These are phyloP conservation scores for Hypericum perforatum DNA, from an alignment of 345 rosid genomes.

Conservation along the genomic window DNA sequence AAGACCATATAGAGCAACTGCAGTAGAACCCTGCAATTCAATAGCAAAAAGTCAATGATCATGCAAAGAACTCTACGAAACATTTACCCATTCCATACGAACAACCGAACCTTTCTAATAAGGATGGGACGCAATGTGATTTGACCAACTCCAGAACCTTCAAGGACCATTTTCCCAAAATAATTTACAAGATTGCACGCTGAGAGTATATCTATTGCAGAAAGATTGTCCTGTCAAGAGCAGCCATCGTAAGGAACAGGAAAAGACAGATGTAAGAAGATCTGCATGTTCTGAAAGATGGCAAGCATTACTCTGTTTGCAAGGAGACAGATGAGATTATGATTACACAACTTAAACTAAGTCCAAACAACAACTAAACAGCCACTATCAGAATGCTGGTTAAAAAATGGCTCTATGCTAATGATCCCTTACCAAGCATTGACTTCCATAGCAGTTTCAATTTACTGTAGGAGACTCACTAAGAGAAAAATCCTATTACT, in stretches of 20 bases:
- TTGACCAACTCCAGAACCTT: constrained; percentile 99
- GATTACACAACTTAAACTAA: no score
- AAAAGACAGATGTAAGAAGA: neutral
- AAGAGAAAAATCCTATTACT: no score
- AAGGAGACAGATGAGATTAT: no score
- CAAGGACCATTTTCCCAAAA: constrained; percentile 98
- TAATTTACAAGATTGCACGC: constrained; percentile 95
- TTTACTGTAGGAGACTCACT: no score
- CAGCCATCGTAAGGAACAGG: constrained; percentile 15
- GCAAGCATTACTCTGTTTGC: no score
- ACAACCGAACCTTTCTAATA: constrained; percentile 60
- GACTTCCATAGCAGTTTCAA: no score
- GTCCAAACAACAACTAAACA: no score
- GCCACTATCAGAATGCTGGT: no score
- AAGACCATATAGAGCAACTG: constrained; percentile 93
- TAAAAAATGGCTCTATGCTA: no score
- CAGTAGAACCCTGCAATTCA: constrained; percentile 67
- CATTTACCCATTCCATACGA: constrained; percentile 5
- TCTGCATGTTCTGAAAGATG: neutral
- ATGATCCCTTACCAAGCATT: no score
- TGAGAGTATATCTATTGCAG: constrained; percentile 90
- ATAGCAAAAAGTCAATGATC: neutral
- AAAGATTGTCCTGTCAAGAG: constrained; percentile 86
- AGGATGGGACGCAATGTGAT: constrained; percentile 84
- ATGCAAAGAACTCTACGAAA: constrained; percentile 8